Evolutionary conservation across 768 basidiomycete genomes (phyloP).

Genomic region (Suillus tomentosus): DNA sequence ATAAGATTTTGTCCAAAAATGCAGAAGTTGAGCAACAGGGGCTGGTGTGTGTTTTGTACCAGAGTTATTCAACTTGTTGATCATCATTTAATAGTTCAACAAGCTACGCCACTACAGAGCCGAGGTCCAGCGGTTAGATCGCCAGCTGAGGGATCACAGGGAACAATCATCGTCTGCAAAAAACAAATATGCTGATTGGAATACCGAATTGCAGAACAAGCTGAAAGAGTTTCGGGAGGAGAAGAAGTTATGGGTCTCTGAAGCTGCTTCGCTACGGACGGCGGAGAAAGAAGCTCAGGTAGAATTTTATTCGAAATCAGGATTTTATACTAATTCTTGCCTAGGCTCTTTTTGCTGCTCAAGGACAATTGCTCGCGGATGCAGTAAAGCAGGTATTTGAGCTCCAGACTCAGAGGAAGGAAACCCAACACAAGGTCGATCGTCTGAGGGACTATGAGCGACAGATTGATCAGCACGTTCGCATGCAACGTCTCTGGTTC

Average conservation of each 20-base stretch:
- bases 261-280: conserved; percentile 66
- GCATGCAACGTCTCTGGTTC: conserved; percentile 79
- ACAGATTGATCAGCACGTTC: conserved; percentile 81
- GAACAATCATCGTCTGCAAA: conserved; percentile 72
- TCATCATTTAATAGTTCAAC: conserved; percentile 58
- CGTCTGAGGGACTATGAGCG: conserved; percentile 81
- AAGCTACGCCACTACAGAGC: conserved; percentile 76
- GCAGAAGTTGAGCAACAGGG: conserved; percentile 84
- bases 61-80: conserved; percentile 12
- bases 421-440: conserved; percentile 79
- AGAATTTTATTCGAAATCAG: neutral
- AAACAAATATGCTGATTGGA: conserved; percentile 83
- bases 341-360: conserved; percentile 68
- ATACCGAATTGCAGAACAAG: conserved; percentile 76
- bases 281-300: conserved; percentile 75
- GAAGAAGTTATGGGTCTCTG: conserved; percentile 73
- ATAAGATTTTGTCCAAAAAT: conserved; percentile 68
- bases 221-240: conserved; percentile 75
- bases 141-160: conserved; percentile 72
- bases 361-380: conserved; percentile 68
- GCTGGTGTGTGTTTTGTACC: conserved; percentile 50
- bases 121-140: conserved; percentile 66
- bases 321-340: conserved; percentile 8
- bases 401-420: conserved; percentile 74
- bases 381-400: conserved; percentile 70